Conservation (phyloP, 352 stramenopile genomes). For the Pythium sp. region DNA sequence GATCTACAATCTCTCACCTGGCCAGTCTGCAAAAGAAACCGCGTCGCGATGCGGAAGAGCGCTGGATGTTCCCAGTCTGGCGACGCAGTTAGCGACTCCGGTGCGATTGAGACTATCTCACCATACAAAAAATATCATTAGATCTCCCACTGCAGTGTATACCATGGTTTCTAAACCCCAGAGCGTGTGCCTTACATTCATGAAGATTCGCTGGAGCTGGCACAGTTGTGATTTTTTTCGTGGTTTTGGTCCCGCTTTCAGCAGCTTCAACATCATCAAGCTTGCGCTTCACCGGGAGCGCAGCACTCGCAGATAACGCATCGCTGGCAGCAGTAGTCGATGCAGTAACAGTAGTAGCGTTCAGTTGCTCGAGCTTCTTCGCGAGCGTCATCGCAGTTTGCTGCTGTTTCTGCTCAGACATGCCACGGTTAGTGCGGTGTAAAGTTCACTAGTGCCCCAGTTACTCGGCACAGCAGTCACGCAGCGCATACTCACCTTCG, state of each 20-base stretch:
- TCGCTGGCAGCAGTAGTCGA: neutral
- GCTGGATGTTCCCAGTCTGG: constrained; percentile 5
- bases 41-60: constrained; percentile 14
- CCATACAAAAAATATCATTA: neutral
- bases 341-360: neutral
- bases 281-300: constrained; percentile 14
- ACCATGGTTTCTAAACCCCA: neutral
- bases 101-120: constrained; percentile 2
- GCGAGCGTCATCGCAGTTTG: constrained; percentile 2
- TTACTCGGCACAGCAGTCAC: neutral
- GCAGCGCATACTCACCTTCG: constrained; percentile 26
- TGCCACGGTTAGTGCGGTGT: neutral
- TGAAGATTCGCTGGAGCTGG: neutral
- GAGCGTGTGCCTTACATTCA: constrained; percentile 4
- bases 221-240: neutral
- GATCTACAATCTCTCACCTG: constrained; percentile 6
- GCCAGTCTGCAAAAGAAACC: constrained; percentile 13
- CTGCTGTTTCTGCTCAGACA: constrained; percentile 17
- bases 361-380: constrained; percentile 14
- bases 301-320: neutral
- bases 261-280: neutral
- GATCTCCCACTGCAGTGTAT: neutral
- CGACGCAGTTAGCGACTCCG: neutral
- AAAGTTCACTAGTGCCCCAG: neutral
- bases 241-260: neutral